Evolutionary conservation across 306 rosid genomes (phyloP), one percentile per base, ranked within the genome.

Genomic region (Dalbergia cultrata): DNA sequence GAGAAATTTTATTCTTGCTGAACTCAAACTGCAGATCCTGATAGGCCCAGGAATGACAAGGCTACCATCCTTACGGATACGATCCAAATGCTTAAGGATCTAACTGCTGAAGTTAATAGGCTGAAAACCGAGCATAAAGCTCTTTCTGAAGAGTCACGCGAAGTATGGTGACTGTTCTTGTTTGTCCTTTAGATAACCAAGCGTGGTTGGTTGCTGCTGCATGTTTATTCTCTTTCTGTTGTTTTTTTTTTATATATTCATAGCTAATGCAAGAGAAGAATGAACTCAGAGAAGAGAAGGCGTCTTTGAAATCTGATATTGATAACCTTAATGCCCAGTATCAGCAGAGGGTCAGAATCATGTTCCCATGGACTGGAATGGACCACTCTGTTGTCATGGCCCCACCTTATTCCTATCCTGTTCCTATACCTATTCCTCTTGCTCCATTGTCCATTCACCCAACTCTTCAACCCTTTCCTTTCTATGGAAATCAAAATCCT

Each of bases 41-140:
- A 89, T 81, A 95, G 97, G 90, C 97, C 97, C 41, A 92, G 89
- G 89, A 93, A 95, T 72, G 99, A 95, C 82, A 95, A 95, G 84
- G 97, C 88, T 43, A 93, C 99, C 53, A 95, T 95, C 58, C 94
- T 95, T 41, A 81, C 90, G 0, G 97, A 93, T 85, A 88, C 99
- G 4, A 16, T 95, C 77, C 95, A 95, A 79, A 68, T 88, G 78
- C 86, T 95, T 65, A 89, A 89, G 77, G 99, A 95, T 82, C 88
- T 91, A 53, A 82, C 88, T 21, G 85, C 89, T 12, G 91, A 95
- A 83, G 97, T 95, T 21, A 77, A 70, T 78, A 85, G 84, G 68
- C 84, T 93, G 43, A 93, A 93, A 87, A 81, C 86, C 0, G 97
- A 93, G 80, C 91, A 87, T 72, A 79, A 87, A 57, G 64, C 89